Evolutionary conservation across 1,284 basidiomycete species (phyloP).

Genomic region (Rhodotorula sp.): DNA sequence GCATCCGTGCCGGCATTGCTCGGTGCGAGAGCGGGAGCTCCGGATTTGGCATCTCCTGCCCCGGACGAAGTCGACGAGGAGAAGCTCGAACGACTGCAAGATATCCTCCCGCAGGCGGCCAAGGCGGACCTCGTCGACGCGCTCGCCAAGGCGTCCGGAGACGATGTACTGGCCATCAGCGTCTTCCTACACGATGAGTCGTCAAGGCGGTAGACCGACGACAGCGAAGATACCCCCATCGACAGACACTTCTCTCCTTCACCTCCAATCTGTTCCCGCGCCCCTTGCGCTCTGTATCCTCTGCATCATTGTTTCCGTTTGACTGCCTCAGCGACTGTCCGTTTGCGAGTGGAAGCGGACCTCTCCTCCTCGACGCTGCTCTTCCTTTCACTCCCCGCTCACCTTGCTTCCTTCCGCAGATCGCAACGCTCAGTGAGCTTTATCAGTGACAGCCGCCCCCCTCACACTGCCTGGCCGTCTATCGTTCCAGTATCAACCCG

Average conservation of each 20-base stretch:
- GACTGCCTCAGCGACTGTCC: no score
- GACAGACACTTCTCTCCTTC: not conserved
- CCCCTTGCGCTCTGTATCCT: not conserved
- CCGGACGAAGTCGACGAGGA: conserved; percentile 1
- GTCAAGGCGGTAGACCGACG: not conserved
- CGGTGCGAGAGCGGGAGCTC: not conserved
- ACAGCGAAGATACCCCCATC: not conserved
- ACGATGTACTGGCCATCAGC: conserved; percentile 36
- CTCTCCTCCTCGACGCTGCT: no score
- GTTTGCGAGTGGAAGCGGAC: no score
- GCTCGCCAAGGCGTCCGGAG: conserved; percentile 29
- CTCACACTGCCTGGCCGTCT: not conserved
- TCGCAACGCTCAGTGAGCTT: no score
- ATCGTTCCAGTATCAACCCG: no score
- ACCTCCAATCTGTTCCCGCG: not conserved
- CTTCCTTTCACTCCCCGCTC: no score
- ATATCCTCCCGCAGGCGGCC: conserved; percentile 36
- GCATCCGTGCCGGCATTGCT: not conserved
- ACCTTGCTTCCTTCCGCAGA: no score
- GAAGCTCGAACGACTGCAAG: conserved; percentile 23
- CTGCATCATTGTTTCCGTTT: not conserved
- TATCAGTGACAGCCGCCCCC: not conserved
- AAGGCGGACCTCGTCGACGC: conserved; percentile 15
- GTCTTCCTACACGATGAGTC: conserved; percentile 30
- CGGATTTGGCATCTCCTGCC: not conserved